Base-by-base conservation (phyloP, 805 yeast species). In the Candida glaebosa region DNA sequence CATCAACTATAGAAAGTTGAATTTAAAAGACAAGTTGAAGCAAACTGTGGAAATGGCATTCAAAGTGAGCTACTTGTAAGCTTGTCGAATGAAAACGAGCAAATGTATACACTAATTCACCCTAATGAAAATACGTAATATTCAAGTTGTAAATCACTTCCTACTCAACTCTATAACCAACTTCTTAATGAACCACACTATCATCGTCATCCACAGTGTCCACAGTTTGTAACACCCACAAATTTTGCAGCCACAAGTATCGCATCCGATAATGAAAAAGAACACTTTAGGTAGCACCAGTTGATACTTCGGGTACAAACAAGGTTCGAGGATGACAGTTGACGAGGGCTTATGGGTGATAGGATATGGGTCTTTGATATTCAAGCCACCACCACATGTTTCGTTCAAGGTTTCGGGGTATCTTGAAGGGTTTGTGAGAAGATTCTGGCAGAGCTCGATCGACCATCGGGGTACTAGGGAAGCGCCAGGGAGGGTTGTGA, bases 381-480 rank as follows among this genome's bases (percentile, higher is more conserved):
- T 84, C 72, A 89, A 88, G 54, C 96, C 96, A 0, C 97, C 96
- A 0, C 90, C 91, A 12, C 73, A 76, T 49, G 75, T 77, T 46
- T 69, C 78, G 37, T 69, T 74, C 52, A 64, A 79, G 30, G 73
- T 85, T 7, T 81, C 88, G 0, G 96, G 96, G 0, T 76, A 81
- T 36, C 70, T 90, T 18, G 69, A 71, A 39, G 96, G 96, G 2
- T 88, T 69, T 50, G 78, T 82, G 1, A 72, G 98, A 16, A 65
- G 96, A 34, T 90, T 90, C 57, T 90, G 96, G 96, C 97, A 90
- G 60, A 76, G 87, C 26, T 83, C 93, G 8, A 79, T 82, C 18
- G 97, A 90, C 58, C 96, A 91, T 60, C 65, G 97, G 40, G 97
- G 97, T 1, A 84, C 95, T 0, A 88, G 87, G 0, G 86, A 78